Percentiles rank a stretch among this genome's conserved stretches.
Conservation (phyloP, 768 basidiomycete species). For the Termitomyces sp. region DNA sequence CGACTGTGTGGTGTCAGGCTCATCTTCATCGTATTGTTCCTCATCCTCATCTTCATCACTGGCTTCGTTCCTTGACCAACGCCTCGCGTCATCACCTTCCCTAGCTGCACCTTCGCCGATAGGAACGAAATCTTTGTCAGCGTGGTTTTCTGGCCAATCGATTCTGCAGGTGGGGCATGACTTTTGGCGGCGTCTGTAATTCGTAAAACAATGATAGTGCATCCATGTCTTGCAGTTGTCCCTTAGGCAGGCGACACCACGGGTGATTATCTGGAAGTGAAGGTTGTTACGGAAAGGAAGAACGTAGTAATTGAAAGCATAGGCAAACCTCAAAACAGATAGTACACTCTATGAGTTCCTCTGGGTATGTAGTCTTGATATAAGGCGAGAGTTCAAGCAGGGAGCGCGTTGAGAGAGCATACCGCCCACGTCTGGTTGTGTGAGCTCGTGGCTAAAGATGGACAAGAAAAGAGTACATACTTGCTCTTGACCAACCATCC, state of each 20-base stretch:
- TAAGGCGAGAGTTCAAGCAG: conserved; percentile 74
- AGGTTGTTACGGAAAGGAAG: not conserved
- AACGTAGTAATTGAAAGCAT: not conserved
- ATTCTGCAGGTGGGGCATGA: conserved; percentile 57
- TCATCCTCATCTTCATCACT: conserved; percentile 47
- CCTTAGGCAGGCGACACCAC: conserved; percentile 61
- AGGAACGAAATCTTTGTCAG: conserved; percentile 44
- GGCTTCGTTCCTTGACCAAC: conserved; percentile 29
- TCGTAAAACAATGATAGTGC: conserved; percentile 64
- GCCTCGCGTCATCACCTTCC: conserved; percentile 53
- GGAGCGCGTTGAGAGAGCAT: conserved; percentile 73
- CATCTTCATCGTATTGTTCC: conserved; percentile 43
- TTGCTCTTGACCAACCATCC: conserved; percentile 78
- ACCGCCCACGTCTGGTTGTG: conserved; percentile 56
- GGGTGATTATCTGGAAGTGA: conserved; percentile 57
- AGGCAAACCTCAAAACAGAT: conserved; percentile 64
- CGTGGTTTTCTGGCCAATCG: conserved; percentile 59
- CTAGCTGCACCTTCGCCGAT: conserved; percentile 71
- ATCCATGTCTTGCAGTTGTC: conserved; percentile 61
- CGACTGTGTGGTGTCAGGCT: conserved; percentile 30
- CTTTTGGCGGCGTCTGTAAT: conserved; percentile 40
- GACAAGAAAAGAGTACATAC: conserved; percentile 37
- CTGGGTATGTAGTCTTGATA: conserved; percentile 68
- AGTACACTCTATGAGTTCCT: conserved; percentile 70
- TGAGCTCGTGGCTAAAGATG: conserved; percentile 3